Percentiles rank a stretch among this genome's conserved stretches.
Evolutionary conservation across 352 stramenopile genomes (phyloP).

Genomic region (Blastocystis sp.): DNA sequence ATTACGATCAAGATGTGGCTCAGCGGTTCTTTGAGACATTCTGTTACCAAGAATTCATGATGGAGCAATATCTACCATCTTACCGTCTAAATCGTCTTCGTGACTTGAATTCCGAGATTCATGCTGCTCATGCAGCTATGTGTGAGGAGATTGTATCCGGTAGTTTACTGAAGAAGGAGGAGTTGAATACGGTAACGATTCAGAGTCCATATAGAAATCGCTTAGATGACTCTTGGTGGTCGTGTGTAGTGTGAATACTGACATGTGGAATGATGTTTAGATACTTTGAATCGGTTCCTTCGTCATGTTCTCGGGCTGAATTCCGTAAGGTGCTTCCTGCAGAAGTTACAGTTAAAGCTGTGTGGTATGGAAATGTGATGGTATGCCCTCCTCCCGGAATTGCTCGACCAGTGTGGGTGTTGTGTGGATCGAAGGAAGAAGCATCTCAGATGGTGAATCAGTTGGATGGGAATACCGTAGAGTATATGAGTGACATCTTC

Average conservation of each 20-base stretch:
- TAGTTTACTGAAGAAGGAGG: not conserved
- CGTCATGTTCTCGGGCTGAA: not conserved
- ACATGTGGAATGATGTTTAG: not conserved
- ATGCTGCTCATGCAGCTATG: not conserved
- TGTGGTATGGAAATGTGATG: conserved; percentile 19
- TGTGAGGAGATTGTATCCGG: not conserved
- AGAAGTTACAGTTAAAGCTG: not conserved
- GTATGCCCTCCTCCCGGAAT: conserved; percentile 24
- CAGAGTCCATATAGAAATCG: not conserved
- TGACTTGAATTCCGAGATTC: not conserved
- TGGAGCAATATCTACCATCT: conserved; percentile 18
- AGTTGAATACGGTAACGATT: not conserved
- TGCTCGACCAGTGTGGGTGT: not conserved
- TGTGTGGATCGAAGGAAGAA: not conserved
- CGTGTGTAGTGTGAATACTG: not conserved
- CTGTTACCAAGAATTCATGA: conserved; percentile 24
- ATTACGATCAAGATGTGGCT: not conserved
- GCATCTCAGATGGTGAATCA: not conserved
- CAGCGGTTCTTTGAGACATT: conserved; percentile 23
- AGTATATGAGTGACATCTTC: not conserved
- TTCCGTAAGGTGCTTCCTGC: conserved; percentile 17
- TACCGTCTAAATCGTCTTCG: not conserved
- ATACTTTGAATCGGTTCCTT: conserved; percentile 13
- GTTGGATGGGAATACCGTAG: not conserved
- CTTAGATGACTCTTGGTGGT: not conserved